These are phyloP conservation scores for Aspergillus wentii DNA, from an alignment of 495 filamentous ascomycete species.

Conservation along the genomic window DNA sequence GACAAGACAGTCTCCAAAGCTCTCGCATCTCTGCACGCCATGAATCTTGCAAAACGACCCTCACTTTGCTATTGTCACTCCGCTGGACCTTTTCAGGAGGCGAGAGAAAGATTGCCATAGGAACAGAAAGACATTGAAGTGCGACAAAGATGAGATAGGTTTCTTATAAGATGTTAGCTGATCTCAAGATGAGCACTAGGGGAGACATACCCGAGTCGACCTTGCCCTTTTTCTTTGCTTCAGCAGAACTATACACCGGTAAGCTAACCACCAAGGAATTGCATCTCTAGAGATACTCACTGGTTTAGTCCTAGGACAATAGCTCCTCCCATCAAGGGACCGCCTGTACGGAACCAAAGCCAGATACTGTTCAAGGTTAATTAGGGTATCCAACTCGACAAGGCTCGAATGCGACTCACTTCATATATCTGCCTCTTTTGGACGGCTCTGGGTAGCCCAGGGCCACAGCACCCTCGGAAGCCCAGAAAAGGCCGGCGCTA, in stretches of 20 bases:
- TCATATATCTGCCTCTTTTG: conserved; percentile 52
- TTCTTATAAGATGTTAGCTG: conserved; percentile 7
- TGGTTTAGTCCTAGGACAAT: conserved; percentile 59
- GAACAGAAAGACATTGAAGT: conserved; percentile 49
- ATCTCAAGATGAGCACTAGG: not conserved
- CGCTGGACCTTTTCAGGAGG: conserved; percentile 50
- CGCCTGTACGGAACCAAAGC: conserved; percentile 54
- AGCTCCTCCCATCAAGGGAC: conserved; percentile 56
- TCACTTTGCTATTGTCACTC: conserved; percentile 48
- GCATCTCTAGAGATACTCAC: conserved; percentile 4
- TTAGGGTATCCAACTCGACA: not conserved
- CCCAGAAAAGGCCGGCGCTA: conserved; percentile 59
- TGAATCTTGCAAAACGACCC: conserved; percentile 37
- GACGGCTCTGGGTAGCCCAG: conserved; percentile 57
- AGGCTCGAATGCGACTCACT: conserved; percentile 11
- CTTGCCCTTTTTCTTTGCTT: conserved; percentile 20
- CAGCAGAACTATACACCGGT: conserved; percentile 8
- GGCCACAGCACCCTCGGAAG: conserved; percentile 58
- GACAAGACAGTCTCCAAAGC: conserved; percentile 22
- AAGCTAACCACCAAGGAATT: conserved; percentile 16
- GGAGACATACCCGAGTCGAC: conserved; percentile 19
- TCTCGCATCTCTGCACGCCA: conserved; percentile 28
- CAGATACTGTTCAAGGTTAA: conserved; percentile 37
- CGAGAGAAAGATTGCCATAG: conserved; percentile 50
- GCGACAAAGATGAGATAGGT: conserved; percentile 58